Conservation (phyloP, 495 filamentous ascomycete genomes). For the Echria macrotheca region DNA sequence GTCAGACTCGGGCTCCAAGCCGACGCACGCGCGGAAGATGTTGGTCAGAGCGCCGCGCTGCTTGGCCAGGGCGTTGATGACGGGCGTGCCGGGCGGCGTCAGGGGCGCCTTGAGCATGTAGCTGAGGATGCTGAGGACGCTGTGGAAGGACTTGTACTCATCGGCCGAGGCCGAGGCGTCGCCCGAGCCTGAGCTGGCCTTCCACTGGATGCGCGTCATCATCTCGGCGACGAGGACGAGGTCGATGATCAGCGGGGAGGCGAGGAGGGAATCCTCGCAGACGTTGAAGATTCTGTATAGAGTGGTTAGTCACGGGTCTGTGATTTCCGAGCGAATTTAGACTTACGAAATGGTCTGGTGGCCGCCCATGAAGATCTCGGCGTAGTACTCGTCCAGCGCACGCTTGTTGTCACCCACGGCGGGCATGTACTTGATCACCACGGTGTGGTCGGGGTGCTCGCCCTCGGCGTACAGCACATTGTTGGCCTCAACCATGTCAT, state of each 20-base stretch:
- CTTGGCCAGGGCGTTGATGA: slow-evolving; percentile 94
- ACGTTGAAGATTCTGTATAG: slow-evolving; percentile 96
- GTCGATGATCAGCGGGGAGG: slow-evolving; percentile 97
- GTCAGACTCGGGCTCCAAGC: slow-evolving; percentile 94
- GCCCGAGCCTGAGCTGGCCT: slow-evolving; percentile 47
- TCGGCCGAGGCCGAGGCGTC: too few species aligned
- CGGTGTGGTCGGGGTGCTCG: slow-evolving; percentile 84
- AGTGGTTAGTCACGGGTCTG: too few species aligned
- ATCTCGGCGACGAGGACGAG: slow-evolving; percentile 87
- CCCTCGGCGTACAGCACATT: slow-evolving; percentile 78
- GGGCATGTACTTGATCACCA: slow-evolving; percentile 98
- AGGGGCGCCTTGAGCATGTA: slow-evolving; percentile 99
- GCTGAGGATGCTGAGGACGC: slow-evolving; percentile 92
- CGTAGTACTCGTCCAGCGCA: slow-evolving; percentile 97
- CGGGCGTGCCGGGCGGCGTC: slow-evolving; percentile 91
- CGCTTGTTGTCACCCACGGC: slow-evolving; percentile 99
- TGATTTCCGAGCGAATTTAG: too few species aligned
- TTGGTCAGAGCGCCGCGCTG: slow-evolving; percentile 92
- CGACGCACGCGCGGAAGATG: slow-evolving; percentile 98
- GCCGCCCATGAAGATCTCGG: slow-evolving; percentile 97
- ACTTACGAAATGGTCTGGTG: slow-evolving; percentile 89
- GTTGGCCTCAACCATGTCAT: slow-evolving; percentile 99
- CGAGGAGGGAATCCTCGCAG: slow-evolving; percentile 95
- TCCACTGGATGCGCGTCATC: slow-evolving; percentile 97
- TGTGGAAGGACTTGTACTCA: slow-evolving; percentile 92